Evolutionary conservation across 2,329 filamentous ascomycete species (phyloP), one percentile per base, ranked within the genome.

Genomic region (Lanzia echinophila): DNA sequence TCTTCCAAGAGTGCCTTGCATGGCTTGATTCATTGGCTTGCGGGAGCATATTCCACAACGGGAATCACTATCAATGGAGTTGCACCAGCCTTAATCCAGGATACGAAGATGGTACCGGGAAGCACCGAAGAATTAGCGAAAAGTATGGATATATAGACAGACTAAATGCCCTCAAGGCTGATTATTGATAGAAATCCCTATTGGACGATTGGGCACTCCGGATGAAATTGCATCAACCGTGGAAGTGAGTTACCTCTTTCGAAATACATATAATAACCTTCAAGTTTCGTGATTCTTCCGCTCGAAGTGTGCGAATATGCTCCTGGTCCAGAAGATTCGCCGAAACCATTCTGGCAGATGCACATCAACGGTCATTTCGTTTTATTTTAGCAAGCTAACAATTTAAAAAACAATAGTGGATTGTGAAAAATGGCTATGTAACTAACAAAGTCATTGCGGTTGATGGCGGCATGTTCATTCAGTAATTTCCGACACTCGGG

Each of bases 11-110:
- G 70, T 42, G 73, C 73, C 2, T 56, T 75, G 48, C 74, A 76
- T 65, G 74, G 74, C 3, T 65, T 76, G 56, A 62, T 76, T 44
- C 73, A 76, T 63, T 76, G 72, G 70, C 60, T 76, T 24, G 71
- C 72, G 0, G 62, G 58, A 8, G 65, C 65, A 32, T 73, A 75
- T 63, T 70, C 70, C 3, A 70, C 66, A 57, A 71, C 70, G 45
- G 74, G 73, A 6, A 65, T 77, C 39, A 76, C 73, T 8, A 70
- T 75, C 1, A 76, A 77, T 61, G 74, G 71, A 10, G 69, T 77
- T n/a, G 75, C 74, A 28, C 74, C 75, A 6, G 75, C 74, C 8
- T 58, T 76, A 60, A 73, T 76, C 53, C 67, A 72, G 49, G 67
- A 69, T n/a, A 75, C 74, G 19, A 66, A 65, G 7, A 75, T 77